Base-by-base conservation (phyloP, 2,329 filamentous ascomycete genomes). In the Nemania sp. region DNA sequence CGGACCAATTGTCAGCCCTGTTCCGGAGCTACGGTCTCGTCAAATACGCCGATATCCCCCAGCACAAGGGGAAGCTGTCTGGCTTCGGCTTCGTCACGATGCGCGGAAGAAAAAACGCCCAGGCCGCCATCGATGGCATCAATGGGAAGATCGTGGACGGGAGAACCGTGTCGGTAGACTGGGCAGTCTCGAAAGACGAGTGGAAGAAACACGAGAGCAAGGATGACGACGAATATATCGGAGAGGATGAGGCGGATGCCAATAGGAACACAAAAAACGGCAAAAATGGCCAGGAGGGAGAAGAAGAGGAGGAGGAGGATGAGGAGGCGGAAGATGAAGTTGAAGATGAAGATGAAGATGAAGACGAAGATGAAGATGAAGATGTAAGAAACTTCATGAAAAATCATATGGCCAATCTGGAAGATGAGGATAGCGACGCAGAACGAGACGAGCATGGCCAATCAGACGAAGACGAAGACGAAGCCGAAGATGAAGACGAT, bases 11-110 rank as follows among this genome's bases (percentile, higher is more conserved):
- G 60, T 81, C 86, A 5, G 83, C 86, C 58, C 80, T 97, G 4
- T 99, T 99, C 76, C 81, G 86, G 71, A 92, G 89, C 71, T 97
- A 90, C 73, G 95, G 95, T 63, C 97, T 97, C 75, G 87, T 99
- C 72, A 96, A 94, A 76, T 90, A 89, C 75, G 88, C 90, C 39
- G 91, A 91, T 68, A 79, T 99, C 54, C 96, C 96, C 1, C 91
- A 91, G 70, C 84, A 88, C 68, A 90, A 89, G 65, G 85, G 84
- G 17, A 88, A 87, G 72, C 84, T 97, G 64, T 85, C 90, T 62
- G 95, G 95, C 0, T 99, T 98, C 71, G 95, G 93, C 5, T 97
- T 99, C 71, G 88, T 99, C 62, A 90, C 94, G 11, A 83, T 99
- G 75, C 84, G 93, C 61, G 92, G 93, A 43, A 88, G 84, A 71